These are phyloP conservation scores for Ogataea degrootiae DNA, from an alignment of 805 yeast genomes.

Conservation along the genomic window DNA sequence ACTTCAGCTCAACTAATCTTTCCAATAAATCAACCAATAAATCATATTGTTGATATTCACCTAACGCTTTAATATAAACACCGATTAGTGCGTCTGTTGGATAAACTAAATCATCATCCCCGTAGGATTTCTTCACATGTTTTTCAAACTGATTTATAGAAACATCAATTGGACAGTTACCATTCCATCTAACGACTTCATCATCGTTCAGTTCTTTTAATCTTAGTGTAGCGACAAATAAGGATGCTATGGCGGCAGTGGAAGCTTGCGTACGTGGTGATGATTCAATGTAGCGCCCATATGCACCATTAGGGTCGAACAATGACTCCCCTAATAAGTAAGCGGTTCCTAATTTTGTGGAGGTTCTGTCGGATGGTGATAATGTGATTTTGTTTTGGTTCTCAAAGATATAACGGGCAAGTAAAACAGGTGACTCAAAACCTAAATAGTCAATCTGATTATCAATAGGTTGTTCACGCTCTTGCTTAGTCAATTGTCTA, in stretches of 20 bases:
- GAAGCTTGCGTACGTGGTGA: conserved; percentile 14
- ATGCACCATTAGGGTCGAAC: conserved; percentile 28
- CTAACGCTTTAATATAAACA: conserved; percentile 47
- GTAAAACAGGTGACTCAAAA: conserved; percentile 8
- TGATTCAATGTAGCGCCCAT: conserved; percentile 21
- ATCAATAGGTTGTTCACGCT: not conserved
- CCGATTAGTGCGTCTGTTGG: conserved; percentile 49
- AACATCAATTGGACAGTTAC: conserved; percentile 46
- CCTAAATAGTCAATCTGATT: not conserved
- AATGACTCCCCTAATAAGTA: conserved; percentile 32
- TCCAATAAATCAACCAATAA: conserved; percentile 50
- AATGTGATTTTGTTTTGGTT: not conserved
- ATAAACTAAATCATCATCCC: conserved; percentile 29
- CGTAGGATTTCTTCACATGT: conserved; percentile 32
- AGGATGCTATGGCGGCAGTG: conserved; percentile 33
- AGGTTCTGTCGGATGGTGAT: conserved; percentile 1
- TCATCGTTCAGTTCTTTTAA: conserved; percentile 12
- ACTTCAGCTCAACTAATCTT: conserved; percentile 50
- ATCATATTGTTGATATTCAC: conserved; percentile 39
- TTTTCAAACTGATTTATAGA: conserved; percentile 53
- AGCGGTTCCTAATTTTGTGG: conserved; percentile 21
- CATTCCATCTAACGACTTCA: not conserved
- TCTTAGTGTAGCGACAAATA: conserved; percentile 45
- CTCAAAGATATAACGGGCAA: conserved; percentile 23
- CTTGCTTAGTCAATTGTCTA: not conserved